phyloP scores from a whole-genome alignment of 176 grass and related monocot species.

The Chrysopogon serrulatus region DNA sequence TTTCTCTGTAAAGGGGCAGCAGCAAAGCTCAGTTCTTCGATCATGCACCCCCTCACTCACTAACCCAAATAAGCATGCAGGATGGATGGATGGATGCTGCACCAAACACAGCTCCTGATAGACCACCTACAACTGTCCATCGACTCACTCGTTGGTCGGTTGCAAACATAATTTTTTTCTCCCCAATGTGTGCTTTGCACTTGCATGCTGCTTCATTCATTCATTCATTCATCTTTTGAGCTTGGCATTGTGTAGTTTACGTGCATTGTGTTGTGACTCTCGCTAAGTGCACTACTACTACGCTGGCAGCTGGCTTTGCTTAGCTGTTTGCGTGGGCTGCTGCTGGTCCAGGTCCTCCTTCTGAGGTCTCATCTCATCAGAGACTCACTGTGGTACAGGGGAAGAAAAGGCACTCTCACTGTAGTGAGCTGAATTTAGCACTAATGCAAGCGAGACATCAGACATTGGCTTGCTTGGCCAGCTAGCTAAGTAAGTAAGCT shows the following conservation, averaged over 20 bases:
- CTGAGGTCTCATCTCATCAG: not conserved
- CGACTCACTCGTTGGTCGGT: not conserved
- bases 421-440: not conserved
- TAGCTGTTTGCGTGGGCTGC: not conserved
- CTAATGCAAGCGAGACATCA: not conserved
- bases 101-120: too few relatives aligned
- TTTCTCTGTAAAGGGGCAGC: constrained; percentile 22
- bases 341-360: not conserved
- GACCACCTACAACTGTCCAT: not conserved
- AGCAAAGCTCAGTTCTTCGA: not conserved
- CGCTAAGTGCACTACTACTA: not conserved
- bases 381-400: not conserved
- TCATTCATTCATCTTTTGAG: not conserved
- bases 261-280: not conserved
- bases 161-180: not conserved
- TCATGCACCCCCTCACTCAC: not conserved
- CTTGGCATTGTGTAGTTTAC: not conserved
- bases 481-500: too few relatives aligned
- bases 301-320: not conserved
- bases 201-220: not conserved
- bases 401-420: not conserved
- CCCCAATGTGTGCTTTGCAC: not conserved
- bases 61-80: not conserved
- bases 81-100: too few relatives aligned
- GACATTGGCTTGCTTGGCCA: too few relatives aligned